Evolutionary conservation across 306 rosid genomes (phyloP).

Genomic region (Spatholobus suberectus): DNA sequence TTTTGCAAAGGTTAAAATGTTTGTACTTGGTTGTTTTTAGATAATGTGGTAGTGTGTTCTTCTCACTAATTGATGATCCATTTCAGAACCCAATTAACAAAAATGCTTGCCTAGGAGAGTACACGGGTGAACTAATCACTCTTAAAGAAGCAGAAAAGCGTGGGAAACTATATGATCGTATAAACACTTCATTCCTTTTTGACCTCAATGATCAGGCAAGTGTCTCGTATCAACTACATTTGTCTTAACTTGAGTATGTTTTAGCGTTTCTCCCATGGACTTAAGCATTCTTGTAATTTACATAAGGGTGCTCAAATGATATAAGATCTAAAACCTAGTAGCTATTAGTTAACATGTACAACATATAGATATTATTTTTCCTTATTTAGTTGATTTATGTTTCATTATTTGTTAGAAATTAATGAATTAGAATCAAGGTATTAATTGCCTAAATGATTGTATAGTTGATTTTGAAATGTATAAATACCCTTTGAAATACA

Average conservation of each 20-base stretch:
- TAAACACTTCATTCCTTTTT: slow-evolving; percentile 79
- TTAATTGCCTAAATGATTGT: neutral
- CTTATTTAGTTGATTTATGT: neutral
- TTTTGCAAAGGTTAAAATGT: slow-evolving; percentile 71
- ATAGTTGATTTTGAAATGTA: neutral
- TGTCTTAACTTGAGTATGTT: neutral
- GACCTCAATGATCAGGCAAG: slow-evolving; percentile 85
- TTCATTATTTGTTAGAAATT: neutral
- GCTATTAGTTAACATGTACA: neutral
- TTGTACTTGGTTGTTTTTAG: neutral
- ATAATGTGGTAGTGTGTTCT: neutral
- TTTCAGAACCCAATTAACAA: slow-evolving; percentile 79
- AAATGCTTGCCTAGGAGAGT: slow-evolving; percentile 89
- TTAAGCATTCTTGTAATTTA: neutral
- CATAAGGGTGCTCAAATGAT: neutral
- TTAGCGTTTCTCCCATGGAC: neutral
- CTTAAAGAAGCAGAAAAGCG: slow-evolving; percentile 81
- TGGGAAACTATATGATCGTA: slow-evolving; percentile 82
- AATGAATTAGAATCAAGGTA: neutral
- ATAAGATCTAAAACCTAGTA: neutral
- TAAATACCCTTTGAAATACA: neutral
- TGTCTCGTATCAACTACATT: neutral
- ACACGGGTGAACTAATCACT: slow-evolving; percentile 83
- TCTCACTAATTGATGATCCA: slow-evolving; percentile 43
- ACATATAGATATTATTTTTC: neutral